Percentiles rank a stretch among this genome's conserved stretches.
Conservation (phyloP, 2,329 filamentous ascomycete species). For the Hirsutella rhossiliensis region DNA sequence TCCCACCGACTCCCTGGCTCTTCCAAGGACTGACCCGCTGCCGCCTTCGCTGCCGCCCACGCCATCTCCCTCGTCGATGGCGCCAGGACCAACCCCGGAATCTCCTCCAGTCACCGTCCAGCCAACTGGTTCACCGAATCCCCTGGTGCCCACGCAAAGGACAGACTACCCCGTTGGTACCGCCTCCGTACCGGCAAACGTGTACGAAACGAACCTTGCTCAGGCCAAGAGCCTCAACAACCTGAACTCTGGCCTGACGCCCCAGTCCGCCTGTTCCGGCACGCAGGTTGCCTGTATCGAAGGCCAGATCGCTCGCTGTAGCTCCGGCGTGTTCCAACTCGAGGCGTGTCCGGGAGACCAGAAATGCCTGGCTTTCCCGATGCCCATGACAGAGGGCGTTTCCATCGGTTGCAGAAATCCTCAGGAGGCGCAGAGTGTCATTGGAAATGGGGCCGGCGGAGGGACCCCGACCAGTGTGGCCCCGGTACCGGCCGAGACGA, state of each 20-base stretch:
- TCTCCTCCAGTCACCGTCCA: not conserved
- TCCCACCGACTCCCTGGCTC: no score
- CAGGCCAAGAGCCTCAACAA: slow-evolving; percentile 33
- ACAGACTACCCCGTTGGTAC: slow-evolving; percentile 22
- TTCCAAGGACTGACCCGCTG: no score
- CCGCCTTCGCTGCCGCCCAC: not conserved
- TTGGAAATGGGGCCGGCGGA: slow-evolving; percentile 19
- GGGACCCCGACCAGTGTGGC: not conserved
- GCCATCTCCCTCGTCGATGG: not conserved
- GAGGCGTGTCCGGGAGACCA: slow-evolving; percentile 20
- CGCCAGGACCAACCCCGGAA: not conserved
- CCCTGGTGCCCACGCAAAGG: slow-evolving; percentile 29
- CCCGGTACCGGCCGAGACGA: not conserved
- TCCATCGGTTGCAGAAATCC: slow-evolving; percentile 33
- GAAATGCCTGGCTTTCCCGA: slow-evolving; percentile 42
- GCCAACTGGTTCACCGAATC: slow-evolving; percentile 23
- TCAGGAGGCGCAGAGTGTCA: slow-evolving; percentile 25
- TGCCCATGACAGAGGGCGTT: slow-evolving; percentile 34
- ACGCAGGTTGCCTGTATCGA: slow-evolving; percentile 40
- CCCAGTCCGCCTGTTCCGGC: slow-evolving; percentile 31
- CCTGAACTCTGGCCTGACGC: slow-evolving; percentile 30
- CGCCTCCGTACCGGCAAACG: slow-evolving; percentile 25
- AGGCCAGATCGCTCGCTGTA: slow-evolving; percentile 36
- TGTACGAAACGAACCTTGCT: slow-evolving; percentile 32
- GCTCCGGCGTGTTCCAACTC: slow-evolving; percentile 29